These are phyloP conservation scores for Populus tremula DNA, from an alignment of 345 rosid genomes.

Conservation along the genomic window DNA sequence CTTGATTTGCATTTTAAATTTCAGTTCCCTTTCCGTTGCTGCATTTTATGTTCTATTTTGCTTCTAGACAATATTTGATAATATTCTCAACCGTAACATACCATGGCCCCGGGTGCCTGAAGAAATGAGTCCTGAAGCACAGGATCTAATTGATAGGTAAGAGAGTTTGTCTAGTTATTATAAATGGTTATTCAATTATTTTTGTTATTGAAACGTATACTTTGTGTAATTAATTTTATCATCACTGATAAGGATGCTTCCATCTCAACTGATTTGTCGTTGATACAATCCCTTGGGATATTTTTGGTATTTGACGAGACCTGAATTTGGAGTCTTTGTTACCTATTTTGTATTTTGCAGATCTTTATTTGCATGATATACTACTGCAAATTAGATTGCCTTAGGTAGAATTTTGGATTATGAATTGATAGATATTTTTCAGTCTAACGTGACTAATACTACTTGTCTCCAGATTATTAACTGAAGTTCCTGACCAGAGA, in stretches of 20 bases:
- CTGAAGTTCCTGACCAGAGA: conserved; percentile 97
- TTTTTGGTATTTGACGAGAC: not conserved
- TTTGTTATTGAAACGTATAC: not conserved
- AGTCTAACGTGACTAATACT: not conserved
- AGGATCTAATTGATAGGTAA: conserved; percentile 84
- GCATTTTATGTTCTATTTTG: conserved; percentile 23
- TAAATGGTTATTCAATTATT: not conserved
- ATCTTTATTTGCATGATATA: not conserved
- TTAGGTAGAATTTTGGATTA: not conserved
- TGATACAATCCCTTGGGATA: not conserved
- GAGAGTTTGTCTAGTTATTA: conserved; percentile 10
- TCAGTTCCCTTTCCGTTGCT: not conserved
- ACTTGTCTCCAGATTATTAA: conserved; percentile 62
- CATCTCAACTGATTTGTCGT: not conserved
- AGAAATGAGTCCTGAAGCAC: conserved; percentile 83
- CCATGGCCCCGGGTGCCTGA: conserved; percentile 90
- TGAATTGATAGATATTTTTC: not conserved
- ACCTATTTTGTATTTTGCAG: not conserved
- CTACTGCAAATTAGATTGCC: not conserved
- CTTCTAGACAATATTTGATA: conserved; percentile 85
- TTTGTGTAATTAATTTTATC: not conserved
- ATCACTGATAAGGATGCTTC: not conserved
- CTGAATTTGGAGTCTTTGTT: not conserved
- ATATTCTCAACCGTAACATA: conserved; percentile 95
- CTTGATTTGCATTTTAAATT: not conserved